Percentiles rank a stretch among this genome's conserved stretches.
These are phyloP conservation scores for Themeda triandra DNA, from an alignment of 176 grass and related monocot species.

Conservation along the genomic window DNA sequence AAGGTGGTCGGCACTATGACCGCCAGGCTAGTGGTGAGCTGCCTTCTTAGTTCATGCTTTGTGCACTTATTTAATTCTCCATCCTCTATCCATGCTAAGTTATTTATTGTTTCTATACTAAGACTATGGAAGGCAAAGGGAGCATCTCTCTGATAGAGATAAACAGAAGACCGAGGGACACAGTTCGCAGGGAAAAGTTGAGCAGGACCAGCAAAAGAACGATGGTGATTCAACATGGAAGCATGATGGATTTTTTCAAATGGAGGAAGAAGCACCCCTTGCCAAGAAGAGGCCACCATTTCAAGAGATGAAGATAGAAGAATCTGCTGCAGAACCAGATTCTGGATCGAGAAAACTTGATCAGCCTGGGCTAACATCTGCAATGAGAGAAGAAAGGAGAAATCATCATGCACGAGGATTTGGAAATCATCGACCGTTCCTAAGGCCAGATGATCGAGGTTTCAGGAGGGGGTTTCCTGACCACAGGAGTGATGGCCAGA, in stretches of 20 bases:
- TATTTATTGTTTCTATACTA: conserved; percentile 12
- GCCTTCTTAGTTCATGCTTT: conserved; percentile 2
- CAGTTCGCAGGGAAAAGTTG: conserved; percentile 36
- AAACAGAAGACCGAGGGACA: conserved; percentile 23
- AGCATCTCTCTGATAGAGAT: conserved; percentile 36
- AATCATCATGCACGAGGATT: conserved; percentile 29
- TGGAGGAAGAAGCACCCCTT: conserved; percentile 41
- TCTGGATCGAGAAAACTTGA: conserved; percentile 26
- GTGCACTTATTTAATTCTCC: conserved; percentile 14
- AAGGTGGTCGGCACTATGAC: conserved; percentile 64
- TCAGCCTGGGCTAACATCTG: conserved; percentile 32
- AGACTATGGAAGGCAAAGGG: conserved; percentile 67
- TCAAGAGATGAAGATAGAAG: conserved; percentile 52
- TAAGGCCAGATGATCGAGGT: conserved; percentile 45
- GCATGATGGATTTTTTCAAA: conserved; percentile 68
- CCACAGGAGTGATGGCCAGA: conserved; percentile 43
- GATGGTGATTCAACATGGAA: conserved; percentile 47
- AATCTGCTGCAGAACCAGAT: conserved; percentile 31
- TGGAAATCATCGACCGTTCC: conserved; percentile 18
- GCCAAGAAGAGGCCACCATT: conserved; percentile 53
- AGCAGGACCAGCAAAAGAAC: conserved; percentile 26
- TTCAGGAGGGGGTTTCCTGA: conserved; percentile 48
- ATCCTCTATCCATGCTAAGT: conserved; percentile 1
- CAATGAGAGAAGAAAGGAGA: conserved; percentile 56
- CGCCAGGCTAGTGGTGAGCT: conserved; percentile 44